These are phyloP conservation scores for Leersia perrieri DNA, from an alignment of 176 grass and related monocot genomes.

Conservation along the genomic window DNA sequence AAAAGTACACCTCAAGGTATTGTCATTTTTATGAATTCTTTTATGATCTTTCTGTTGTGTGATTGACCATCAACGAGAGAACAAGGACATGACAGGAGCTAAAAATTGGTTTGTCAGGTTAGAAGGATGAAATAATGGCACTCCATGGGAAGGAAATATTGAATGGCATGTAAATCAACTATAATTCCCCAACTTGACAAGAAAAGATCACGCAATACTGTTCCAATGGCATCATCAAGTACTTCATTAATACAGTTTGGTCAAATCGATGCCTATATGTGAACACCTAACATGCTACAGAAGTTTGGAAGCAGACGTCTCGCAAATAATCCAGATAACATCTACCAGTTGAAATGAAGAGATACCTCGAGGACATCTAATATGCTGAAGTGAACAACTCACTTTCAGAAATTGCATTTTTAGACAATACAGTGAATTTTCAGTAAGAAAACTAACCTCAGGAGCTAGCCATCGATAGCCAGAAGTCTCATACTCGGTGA, in stretches of 20 bases:
- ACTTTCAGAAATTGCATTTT: slow-evolving; percentile 17
- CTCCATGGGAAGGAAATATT: not conserved
- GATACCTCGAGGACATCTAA: slow-evolving; percentile 3
- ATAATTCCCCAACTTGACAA: not conserved
- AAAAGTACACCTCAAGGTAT: not conserved
- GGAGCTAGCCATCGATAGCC: slow-evolving; percentile 96
- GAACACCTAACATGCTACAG: not conserved
- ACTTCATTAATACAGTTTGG: not conserved
- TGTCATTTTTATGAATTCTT: not conserved
- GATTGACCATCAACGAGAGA: not conserved
- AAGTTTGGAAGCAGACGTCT: not conserved
- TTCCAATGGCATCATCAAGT: not conserved
- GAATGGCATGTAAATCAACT: not conserved
- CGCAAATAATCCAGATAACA: slow-evolving; percentile 1
- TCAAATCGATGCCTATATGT: not conserved
- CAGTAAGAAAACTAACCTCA: slow-evolving; percentile 64
- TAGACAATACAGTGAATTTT: not conserved
- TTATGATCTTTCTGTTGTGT: not conserved
- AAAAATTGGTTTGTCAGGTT: not conserved
- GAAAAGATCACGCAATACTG: not conserved
- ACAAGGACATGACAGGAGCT: not conserved
- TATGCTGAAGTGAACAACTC: slow-evolving; percentile 1
- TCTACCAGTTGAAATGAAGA: slow-evolving; percentile 8
- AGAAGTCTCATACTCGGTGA: slow-evolving; percentile 91
- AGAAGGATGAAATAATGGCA: not conserved